Evolutionary conservation across 2,329 filamentous ascomycete genomes (phyloP), one percentile per base, ranked within the genome.

Genomic region (Coniochaeta sp.): DNA sequence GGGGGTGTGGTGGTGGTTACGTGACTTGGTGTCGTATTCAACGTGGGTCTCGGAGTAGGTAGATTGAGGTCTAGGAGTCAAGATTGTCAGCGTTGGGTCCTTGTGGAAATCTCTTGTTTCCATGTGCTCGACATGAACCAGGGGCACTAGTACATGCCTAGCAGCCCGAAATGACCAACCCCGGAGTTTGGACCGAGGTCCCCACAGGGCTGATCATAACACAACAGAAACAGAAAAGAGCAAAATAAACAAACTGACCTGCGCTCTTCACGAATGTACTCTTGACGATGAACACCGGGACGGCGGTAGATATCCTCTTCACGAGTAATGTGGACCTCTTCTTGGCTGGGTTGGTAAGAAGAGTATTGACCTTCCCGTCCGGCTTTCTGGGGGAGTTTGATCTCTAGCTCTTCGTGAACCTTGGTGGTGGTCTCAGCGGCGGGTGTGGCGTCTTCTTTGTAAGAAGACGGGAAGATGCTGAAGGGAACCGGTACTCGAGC

Each of bases 401-500:
- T 86, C 81, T 93, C 88, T 82, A 90, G 86, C 87, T 96, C 91
- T 87, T 93, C 88, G 87, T 92, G 87, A 74, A 87, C 87, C 71
- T 85, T 79, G 78, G 86, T 87, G 77, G 70, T 71, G 59, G 61
- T 61, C 58, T 62, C 61, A 54, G 67, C 62, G 63, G 65, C 28
- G 33, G 54, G 9, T 38, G 75, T 64, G 61, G 68, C 67, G 62
- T 67, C 65, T 67, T 72, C 71, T 68, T 69, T 69, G 69, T 73
- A 73, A 59, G 71, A 70, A 47, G 70, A 68, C 59, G 67, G 67
- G 66, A 69, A 70, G 97, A 98, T 81, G 92, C 91, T 97, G 88
- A 97, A 96, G 82, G 93, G 93, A 81, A 98, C 95, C 85, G 93
- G 91, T 81, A 97, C 90, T 81, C 92, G 90, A 82, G 93, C 92